Evolutionary conservation across 345 rosid genomes (phyloP), one percentile per base, ranked within the genome.

Genomic region (Clarkia xantiana): DNA sequence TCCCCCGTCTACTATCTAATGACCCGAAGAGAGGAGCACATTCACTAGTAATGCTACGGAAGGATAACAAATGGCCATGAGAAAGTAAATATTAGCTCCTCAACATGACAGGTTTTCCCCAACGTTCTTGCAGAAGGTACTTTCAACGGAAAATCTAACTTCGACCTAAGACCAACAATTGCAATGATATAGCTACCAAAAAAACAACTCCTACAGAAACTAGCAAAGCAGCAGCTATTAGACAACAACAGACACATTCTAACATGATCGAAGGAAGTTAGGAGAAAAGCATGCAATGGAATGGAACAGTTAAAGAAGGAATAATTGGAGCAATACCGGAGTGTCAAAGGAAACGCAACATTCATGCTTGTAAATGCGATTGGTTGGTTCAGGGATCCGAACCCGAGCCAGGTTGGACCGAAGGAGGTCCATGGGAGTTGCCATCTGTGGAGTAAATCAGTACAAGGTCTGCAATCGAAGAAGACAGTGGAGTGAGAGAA

Each of bases 361-460:
- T 72, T 93, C 96, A 11, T 84, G 86, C 67, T 93, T 93, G 82
- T 80, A 93, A 80, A 84, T 74, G 60, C 96, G 99, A 53, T 82
- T 84, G 44, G 99, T 87, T 2, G 96, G 99, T 62, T 93, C 99
- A 8, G 96, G 96, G 67, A 93, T 84, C 84, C 95, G 96, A 57
- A 93, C 99, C 58, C 99, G 86, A 53, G 87, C 78, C 52, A 93
- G 84, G 61, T 77, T 76, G 49, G 94, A 84, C 72, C 99, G 96
- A 70, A 93, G 91, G 57, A 80, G 61, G 46, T 93, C 96, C 91
- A 87, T 84, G 36, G 74, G 75, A 66, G 51, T 51, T 46, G 63
- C 44, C 46, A n/a, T 65, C 55, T 54, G 55, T 58, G n/a, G 5
- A 19, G 23, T 8, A 39, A 14, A 34, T 23, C 18, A 18, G 42